phyloP scores from a whole-genome alignment of 148 eudicot genomes.

The Cornus florida region DNA sequence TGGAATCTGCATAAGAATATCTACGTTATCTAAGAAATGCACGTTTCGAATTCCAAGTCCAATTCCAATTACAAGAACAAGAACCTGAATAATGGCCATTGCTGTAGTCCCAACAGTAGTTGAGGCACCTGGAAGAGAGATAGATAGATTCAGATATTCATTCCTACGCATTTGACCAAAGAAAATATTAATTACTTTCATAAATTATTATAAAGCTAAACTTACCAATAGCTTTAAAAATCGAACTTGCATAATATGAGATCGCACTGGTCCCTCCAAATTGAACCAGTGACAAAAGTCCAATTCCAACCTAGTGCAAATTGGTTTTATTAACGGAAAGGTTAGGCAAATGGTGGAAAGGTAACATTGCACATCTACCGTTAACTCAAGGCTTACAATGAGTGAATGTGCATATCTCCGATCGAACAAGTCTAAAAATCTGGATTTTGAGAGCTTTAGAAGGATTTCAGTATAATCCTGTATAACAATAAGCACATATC shows the following conservation, averaged over 20 bases:
- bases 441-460: slow-evolving; percentile 29
- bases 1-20: slow-evolving; percentile 36
- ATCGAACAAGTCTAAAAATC: slow-evolving; percentile 40
- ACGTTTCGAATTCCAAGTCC: not conserved
- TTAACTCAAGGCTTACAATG: slow-evolving; percentile 28
- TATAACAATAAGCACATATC: not conserved
- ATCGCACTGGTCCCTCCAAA: slow-evolving; percentile 61
- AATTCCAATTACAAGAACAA: not conserved
- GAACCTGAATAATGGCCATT: slow-evolving; percentile 69
- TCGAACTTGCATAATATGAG: slow-evolving; percentile 49
- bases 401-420: slow-evolving; percentile 50
- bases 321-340: not conserved
- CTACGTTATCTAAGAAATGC: not conserved
- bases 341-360: not conserved
- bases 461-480: slow-evolving; percentile 44
- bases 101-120: slow-evolving; percentile 40
- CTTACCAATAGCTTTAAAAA: slow-evolving; percentile 60
- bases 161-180: not conserved
- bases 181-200: not conserved
- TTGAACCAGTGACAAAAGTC: slow-evolving; percentile 43
- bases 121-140: slow-evolving; percentile 51
- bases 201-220: not conserved
- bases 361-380: not conserved
- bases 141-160: not conserved
- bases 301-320: slow-evolving; percentile 47